These are phyloP conservation scores for Marasmius oreades DNA, from an alignment of 1,284 basidiomycete species.

Conservation along the genomic window DNA sequence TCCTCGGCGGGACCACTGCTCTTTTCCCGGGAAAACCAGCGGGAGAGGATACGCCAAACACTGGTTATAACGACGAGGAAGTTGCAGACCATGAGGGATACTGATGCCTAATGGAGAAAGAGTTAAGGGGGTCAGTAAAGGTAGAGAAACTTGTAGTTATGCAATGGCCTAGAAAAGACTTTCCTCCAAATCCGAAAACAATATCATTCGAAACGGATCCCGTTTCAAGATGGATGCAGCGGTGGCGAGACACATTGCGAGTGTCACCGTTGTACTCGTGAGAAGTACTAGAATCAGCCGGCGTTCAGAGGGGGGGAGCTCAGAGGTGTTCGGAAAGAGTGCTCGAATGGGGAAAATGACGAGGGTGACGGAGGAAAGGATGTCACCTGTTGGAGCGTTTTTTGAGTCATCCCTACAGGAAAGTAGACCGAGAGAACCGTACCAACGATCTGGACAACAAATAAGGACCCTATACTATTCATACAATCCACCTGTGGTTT, in stretches of 20 bases:
- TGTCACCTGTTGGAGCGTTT: neutral
- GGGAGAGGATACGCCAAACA: neutral
- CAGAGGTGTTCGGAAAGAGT: neutral
- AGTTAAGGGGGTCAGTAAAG: no score
- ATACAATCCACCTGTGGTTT: no score
- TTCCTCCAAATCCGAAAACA: neutral
- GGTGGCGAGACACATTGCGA: neutral
- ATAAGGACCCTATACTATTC: no score
- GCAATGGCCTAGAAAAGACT: no score
- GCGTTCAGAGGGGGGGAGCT: neutral
- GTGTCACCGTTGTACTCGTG: neutral
- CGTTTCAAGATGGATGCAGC: neutral
- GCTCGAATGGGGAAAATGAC: no score
- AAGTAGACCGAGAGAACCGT: no score
- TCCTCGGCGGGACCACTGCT: no score
- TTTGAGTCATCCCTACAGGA: no score
- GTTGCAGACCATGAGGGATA: neutral
- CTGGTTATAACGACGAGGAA: neutral
- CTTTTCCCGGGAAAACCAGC: neutral
- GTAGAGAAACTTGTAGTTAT: no score
- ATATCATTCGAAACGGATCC: neutral
- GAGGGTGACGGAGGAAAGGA: neutral
- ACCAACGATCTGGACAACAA: no score
- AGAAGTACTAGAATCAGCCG: neutral
- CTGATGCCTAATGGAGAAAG: neutral